Base-by-base conservation (phyloP, 2,329 filamentous ascomycete genomes). In the Neopestalotiopsis clavispora region DNA sequence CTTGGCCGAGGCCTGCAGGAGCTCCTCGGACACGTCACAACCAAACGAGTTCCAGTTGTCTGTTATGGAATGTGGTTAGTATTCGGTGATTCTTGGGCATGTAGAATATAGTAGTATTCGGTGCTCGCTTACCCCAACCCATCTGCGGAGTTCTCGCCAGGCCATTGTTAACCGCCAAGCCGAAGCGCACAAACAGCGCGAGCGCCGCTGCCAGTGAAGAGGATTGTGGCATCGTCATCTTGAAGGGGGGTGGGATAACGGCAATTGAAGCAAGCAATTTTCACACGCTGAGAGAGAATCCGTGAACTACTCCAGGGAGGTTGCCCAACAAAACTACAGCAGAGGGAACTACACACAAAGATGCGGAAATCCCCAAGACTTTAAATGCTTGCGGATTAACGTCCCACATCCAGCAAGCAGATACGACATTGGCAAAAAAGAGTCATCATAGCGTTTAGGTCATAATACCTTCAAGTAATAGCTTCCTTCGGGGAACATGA, bases 11-110 rank as follows among this genome's bases (percentile, higher is more conserved):
- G 30, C 34, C 20, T 62, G 66, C 30, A 67, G 42, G 9, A 67
- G 34, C 10, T 67, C 66, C 52, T 67, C 66, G 20, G 66, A 67
- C 9, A 67, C 66, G 49, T 62, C 66, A 10, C 66, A 67, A 4
- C 66, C 66, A 34, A 67, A 67, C 20, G 66, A 61, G 49, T 67
- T 67, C 66, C 66, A 67, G 28, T 67, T 67, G 20, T 67, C 59
- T 63, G 38, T 28, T n/a, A 10, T 6, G 23, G 23, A 52, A n/a
- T 32, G 23, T 1, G 17, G 4, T 14, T 3, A 23, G 23, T 34
- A 23, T 28, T 7, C 2, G 9, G 30, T 9, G 13, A 17, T 34
- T 58, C 30, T 38, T 9, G 14, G 4, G 5, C 4, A 61, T 67
- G 14, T 4, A n/a, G 30, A 7, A 42, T 57, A 7, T 12, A 57